Evolutionary conservation across 129 eudicot species (phyloP).

Genomic region (Tanacetum coccineum): DNA sequence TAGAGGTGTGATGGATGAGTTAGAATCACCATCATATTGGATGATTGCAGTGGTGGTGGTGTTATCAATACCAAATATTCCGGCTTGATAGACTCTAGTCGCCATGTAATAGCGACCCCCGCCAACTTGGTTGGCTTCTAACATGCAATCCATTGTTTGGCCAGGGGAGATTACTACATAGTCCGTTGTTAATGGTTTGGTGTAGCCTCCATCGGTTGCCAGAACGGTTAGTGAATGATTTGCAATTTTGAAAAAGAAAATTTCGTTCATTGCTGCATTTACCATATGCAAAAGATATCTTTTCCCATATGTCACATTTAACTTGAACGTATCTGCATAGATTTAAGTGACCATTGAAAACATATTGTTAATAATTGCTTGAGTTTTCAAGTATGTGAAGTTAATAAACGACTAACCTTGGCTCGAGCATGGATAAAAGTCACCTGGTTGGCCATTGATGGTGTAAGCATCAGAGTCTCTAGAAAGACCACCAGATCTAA

Average conservation of each 20-base stretch:
- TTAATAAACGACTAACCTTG: conserved; percentile 39
- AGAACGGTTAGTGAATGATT: conserved; percentile 56
- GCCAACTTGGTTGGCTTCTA: conserved; percentile 41
- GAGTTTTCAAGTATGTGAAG: background rate
- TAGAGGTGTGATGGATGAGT: conserved; percentile 3
- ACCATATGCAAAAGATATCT: conserved; percentile 43
- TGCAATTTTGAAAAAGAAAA: conserved; percentile 38
- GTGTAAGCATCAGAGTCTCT: conserved; percentile 59
- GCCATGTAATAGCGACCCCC: conserved; percentile 47
- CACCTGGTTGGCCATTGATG: conserved; percentile 78
- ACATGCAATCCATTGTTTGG: conserved; percentile 55
- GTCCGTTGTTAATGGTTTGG: conserved; percentile 39
- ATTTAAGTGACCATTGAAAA: background rate
- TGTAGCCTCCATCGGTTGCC: conserved; percentile 52
- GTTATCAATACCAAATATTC: conserved; percentile 26
- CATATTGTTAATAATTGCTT: background rate
- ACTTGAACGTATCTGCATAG: conserved; percentile 38
- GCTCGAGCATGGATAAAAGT: conserved; percentile 50
- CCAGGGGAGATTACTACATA: conserved; percentile 47
- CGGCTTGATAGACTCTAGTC: conserved; percentile 32
- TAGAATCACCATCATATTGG: conserved; percentile 19
- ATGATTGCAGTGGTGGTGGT: conserved; percentile 50
- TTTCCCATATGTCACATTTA: conserved; percentile 39
- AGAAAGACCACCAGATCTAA: conserved; percentile 49
- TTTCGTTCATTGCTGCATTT: conserved; percentile 45